phyloP scores from a whole-genome alignment of 2,329 filamentous ascomycete genomes.

The Massarina eburnea region DNA sequence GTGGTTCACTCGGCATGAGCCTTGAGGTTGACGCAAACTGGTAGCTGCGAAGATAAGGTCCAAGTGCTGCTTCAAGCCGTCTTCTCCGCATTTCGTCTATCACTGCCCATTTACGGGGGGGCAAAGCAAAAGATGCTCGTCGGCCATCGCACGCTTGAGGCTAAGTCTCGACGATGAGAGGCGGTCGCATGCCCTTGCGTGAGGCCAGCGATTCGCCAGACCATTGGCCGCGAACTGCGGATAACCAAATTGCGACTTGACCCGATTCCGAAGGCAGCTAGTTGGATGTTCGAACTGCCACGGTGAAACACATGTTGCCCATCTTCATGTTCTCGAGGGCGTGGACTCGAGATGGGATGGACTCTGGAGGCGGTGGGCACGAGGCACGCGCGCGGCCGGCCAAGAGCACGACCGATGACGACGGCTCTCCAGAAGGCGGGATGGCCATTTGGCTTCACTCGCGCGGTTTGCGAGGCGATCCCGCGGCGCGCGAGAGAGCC shows the following conservation, averaged over 20 bases:
- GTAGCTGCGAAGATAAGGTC: slow-evolving; percentile 4
- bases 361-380: slow-evolving; percentile 1
- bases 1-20: background rate
- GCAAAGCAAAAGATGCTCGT: slow-evolving; percentile 20
- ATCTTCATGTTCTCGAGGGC: slow-evolving; percentile 22
- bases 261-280: slow-evolving; percentile 13
- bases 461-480: slow-evolving; percentile 11
- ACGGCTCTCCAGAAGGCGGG: background rate
- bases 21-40: background rate
- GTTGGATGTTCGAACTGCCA: slow-evolving; percentile 6
- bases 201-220: slow-evolving; percentile 14
- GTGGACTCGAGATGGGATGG: slow-evolving; percentile 9
- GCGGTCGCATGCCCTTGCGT: slow-evolving; percentile 31
- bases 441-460: slow-evolving; percentile 6
- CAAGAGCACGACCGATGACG: slow-evolving; percentile 1
- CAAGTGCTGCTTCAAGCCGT: slow-evolving; percentile 19
- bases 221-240: slow-evolving; percentile 29
- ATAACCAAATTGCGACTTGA: slow-evolving; percentile 29
- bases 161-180: slow-evolving; percentile 18
- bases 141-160: slow-evolving; percentile 20
- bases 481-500: slow-evolving; percentile 8
- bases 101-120: slow-evolving; percentile 38
- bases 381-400: too few relatives aligned
- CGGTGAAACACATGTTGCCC: slow-evolving; percentile 18
- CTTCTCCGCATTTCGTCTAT: slow-evolving; percentile 41